A percentile compares a stretch with the other conserved stretches of the same genome.
Evolutionary conservation across 768 basidiomycete genomes (phyloP).

Genomic region (Lactifluus volemus): DNA sequence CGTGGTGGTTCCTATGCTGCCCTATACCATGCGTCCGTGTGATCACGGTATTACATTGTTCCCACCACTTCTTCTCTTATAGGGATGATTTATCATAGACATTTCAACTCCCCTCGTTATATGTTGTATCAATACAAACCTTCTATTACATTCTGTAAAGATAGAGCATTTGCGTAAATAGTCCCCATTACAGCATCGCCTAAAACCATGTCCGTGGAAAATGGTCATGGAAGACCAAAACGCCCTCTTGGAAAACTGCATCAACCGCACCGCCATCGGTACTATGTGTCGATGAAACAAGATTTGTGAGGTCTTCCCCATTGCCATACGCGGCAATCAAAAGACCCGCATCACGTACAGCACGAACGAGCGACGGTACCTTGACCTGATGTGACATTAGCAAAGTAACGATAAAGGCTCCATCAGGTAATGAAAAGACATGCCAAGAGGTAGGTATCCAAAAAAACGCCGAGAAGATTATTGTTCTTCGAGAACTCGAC

Average conservation of each 20-base stretch:
- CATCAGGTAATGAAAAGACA: slow-evolving; percentile 23
- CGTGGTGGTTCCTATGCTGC: slow-evolving; percentile 22
- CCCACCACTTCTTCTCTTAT: neutral
- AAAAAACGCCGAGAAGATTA: slow-evolving; percentile 86
- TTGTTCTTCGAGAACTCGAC: slow-evolving; percentile 91
- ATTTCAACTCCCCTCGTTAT: neutral
- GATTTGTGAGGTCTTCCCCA: slow-evolving; percentile 31
- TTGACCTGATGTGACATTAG: slow-evolving; percentile 45
- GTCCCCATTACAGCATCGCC: slow-evolving; percentile 8
- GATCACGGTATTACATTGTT: neutral
- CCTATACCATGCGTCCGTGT: slow-evolving; percentile 21
- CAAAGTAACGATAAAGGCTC: slow-evolving; percentile 1
- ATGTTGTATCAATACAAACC: slow-evolving; percentile 16
- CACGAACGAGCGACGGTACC: slow-evolving; percentile 84
- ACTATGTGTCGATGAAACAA: slow-evolving; percentile 28
- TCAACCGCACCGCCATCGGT: slow-evolving; percentile 50
- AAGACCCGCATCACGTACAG: slow-evolving; percentile 81
- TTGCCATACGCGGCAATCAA: slow-evolving; percentile 79
- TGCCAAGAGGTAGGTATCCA: slow-evolving; percentile 83
- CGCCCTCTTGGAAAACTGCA: slow-evolving; percentile 55
- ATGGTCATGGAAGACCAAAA: slow-evolving; percentile 60
- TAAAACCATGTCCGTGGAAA: slow-evolving; percentile 50
- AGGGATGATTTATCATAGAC: slow-evolving; percentile 8
- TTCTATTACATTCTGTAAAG: slow-evolving; percentile 17
- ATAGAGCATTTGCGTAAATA: slow-evolving; percentile 13